Evolutionary conservation across 176 grass and related monocot species (phyloP), one percentile per base, ranked within the genome.

Genomic region (Cymbopogon citratus): DNA sequence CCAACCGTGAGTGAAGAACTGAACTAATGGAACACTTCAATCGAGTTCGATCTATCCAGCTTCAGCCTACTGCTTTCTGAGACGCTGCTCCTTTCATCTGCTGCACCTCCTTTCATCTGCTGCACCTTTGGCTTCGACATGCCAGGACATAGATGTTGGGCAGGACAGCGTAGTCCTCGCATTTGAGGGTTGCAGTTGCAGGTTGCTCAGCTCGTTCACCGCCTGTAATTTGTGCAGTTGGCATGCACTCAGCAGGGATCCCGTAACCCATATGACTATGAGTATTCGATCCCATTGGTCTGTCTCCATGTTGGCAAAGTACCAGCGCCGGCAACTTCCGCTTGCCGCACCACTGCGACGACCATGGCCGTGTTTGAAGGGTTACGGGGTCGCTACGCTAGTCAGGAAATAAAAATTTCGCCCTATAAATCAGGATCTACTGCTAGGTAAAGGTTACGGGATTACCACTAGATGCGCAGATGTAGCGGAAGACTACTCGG

Each of bases 171-270:
- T 91, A 93, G 76, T 27, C 45, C 45, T 1, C 16, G 86, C 85
- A 91, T 91, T 85, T 3, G 80, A 80, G 16, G 88, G 77, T 63
- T 93, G 87, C 74, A 91, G 77, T 63, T 93, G 87, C 74, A 91
- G 67, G 43, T 84, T 87, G 73, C 71, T 87, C 80, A 96, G 81
- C 80, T 85, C 66, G 4, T 89, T 83, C 51, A 92, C 88, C 75
- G 77, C 85, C 60, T 86, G 74, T 78, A 87, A 86, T 21, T 92
- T 93, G 51, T 93, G 93, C 61, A 90, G n/a, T 76, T 85, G 69
- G 86, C 90, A 92, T 24, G 88, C 88, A 89, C 75, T 85, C 54
- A 93, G 89, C 88, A 93, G 90, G 31, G 80, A 82, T 90, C 87
- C 88, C 4, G 5, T 4, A 46, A 12, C 2, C 12, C 44, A 46